Evolutionary conservation across 2,329 filamentous ascomycete genomes (phyloP).

Genomic region (Curvularia sp.): DNA sequence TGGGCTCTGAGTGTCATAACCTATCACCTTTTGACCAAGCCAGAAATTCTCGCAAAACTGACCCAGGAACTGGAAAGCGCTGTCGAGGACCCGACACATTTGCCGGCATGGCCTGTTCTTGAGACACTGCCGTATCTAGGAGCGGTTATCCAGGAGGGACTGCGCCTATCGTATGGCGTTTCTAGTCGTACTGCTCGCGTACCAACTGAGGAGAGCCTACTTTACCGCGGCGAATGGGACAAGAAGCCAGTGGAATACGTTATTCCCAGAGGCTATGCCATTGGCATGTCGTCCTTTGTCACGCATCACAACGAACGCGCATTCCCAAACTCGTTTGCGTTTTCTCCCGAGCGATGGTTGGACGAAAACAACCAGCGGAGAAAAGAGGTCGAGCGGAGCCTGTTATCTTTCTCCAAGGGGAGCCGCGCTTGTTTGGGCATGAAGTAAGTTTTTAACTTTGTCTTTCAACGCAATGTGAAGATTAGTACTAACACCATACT

Average conservation of each 20-base stretch:
- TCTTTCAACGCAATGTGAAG: not conserved
- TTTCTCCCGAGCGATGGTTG: conserved; percentile 44
- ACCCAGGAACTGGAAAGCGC: conserved; percentile 34
- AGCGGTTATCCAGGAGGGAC: conserved; percentile 44
- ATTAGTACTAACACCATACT: not conserved
- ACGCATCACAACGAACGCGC: conserved; percentile 35
- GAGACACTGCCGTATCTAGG: conserved; percentile 44
- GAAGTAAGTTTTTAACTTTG: conserved; percentile 35
- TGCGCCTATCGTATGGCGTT: conserved; percentile 39
- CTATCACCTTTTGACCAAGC: conserved; percentile 41
- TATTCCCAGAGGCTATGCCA: conserved; percentile 32
- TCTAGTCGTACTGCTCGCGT: conserved; percentile 38
- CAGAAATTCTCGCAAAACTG: conserved; percentile 30
- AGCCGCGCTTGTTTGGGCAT: conserved; percentile 44
- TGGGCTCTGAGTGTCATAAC: conserved; percentile 38
- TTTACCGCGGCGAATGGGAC: conserved; percentile 38
- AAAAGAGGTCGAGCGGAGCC: conserved; percentile 37
- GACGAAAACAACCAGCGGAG: conserved; percentile 34
- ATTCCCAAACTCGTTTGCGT: conserved; percentile 36
- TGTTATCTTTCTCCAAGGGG: conserved; percentile 45
- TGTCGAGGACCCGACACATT: conserved; percentile 23
- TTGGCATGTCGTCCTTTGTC: conserved; percentile 39
- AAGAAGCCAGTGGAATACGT: conserved; percentile 32
- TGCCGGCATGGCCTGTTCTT: conserved; percentile 30
- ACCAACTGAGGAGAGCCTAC: conserved; percentile 31